Conservation (phyloP, 2,329 filamentous ascomycete genomes). For the Drechslerella dactyloides region DNA sequence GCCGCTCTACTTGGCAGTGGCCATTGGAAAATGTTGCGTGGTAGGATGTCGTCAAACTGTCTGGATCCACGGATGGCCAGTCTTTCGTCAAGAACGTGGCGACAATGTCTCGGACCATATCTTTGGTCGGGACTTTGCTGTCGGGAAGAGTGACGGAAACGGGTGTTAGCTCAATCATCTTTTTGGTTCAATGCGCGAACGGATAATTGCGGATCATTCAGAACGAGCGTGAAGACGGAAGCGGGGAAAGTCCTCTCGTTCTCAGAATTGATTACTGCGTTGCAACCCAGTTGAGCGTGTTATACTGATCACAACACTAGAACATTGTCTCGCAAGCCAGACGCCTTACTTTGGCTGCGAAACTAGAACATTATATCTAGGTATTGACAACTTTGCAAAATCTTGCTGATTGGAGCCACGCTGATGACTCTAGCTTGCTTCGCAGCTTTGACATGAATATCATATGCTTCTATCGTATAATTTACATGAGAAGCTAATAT, state of each 20-base stretch:
- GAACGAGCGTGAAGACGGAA: background rate
- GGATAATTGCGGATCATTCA: constrained; percentile 5
- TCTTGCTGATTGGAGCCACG: no score
- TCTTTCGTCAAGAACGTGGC: constrained; percentile 49
- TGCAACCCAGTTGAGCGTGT: no score
- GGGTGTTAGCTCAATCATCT: constrained; percentile 38
- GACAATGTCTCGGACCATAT: constrained; percentile 44
- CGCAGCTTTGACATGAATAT: no score
- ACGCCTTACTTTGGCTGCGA: no score
- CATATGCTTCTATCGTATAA: no score
- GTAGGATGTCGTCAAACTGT: constrained; percentile 43
- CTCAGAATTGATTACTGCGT: no score
- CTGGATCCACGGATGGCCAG: constrained; percentile 51
- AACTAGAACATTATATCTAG: no score
- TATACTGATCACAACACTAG: no score
- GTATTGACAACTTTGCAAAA: no score
- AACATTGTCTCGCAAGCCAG: no score
- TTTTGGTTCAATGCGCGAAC: constrained; percentile 4
- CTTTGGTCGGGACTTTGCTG: constrained; percentile 38
- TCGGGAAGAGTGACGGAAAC: constrained; percentile 44
- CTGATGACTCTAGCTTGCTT: no score
- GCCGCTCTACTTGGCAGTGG: constrained; percentile 51
- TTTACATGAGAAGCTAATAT: no score
- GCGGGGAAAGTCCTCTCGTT: background rate
- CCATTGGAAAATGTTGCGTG: constrained; percentile 47